Evolutionary conservation across 441 rosid genomes (phyloP), one percentile per base, ranked within the genome.

Genomic region (Hura crepitans): DNA sequence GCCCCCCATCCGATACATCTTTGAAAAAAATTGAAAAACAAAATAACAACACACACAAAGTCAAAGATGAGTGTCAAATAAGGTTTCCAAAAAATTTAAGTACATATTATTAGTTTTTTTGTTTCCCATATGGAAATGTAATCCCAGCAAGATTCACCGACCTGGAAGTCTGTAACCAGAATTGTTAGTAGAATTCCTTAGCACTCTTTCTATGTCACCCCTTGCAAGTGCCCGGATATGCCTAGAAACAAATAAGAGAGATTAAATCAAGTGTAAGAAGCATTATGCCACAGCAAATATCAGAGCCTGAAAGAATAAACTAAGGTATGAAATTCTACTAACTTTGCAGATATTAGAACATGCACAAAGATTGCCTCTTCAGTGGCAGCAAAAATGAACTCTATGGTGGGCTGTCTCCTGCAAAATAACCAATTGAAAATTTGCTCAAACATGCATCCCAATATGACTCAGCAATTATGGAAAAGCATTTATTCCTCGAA

Each of bases 301-400:
- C 63, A 72, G 33, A 37, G 64, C 30, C 42, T 47, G 39, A 35
- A 50, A 46, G 59, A 70, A 75, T 61, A 60, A 74, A 66, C 20
- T 12, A 25, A 77, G 60, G 66, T 60, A 57, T 47, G 49, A 72
- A 69, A 65, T 47, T 81, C 75, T 71, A 86, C 99, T 55, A 65
- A 93, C 99, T 91, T 96, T 79, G 99, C 93, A 45, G 97, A 89
- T 75, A 93, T 80, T 72, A 91, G 77, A 68, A 80, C 96, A 83
- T 93, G 98, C 70, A 90, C 95, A 82, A 87, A 91, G 69, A 96
- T 85, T 13, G 98, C 90, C 84, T 96, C 99, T 75, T 90, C 95
- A 20, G 97, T 88, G 49, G 99, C 97, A 82, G 99, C 86, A 84
- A 96, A 96, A 76, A 93, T 80, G 83, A 96, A 91, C 83, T 96